phyloP scores from a whole-genome alignment of 176 grass and related monocot genomes.

The Stipa capillata region DNA sequence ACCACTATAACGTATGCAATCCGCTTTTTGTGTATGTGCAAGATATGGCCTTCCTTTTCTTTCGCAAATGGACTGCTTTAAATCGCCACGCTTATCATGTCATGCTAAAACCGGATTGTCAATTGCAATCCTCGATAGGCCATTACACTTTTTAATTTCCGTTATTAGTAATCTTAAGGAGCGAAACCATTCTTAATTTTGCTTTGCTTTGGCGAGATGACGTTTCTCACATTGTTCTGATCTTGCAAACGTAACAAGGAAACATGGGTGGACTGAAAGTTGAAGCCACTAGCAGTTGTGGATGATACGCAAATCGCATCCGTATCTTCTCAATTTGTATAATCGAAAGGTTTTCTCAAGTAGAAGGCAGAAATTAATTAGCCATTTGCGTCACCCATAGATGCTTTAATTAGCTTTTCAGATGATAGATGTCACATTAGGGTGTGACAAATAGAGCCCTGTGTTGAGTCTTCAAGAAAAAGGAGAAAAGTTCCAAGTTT shows the following conservation, averaged over 20 bases:
- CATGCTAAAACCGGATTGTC: slow-evolving; percentile 20
- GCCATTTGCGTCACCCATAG: no score
- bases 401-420: background rate
- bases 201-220: slow-evolving; percentile 27
- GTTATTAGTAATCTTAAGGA: slow-evolving; percentile 4
- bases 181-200: slow-evolving; percentile 5
- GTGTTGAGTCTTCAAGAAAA: no score
- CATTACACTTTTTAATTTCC: slow-evolving; percentile 14
- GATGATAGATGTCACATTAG: background rate
- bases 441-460: background rate
- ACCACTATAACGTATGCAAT: background rate
- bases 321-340: slow-evolving; percentile 30
- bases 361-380: slow-evolving; percentile 2
- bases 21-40: background rate
- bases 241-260: slow-evolving; percentile 18
- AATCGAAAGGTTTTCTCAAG: slow-evolving; percentile 22
- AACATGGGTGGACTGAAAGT: slow-evolving; percentile 22
- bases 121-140: background rate
- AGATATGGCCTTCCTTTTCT: slow-evolving; percentile 13
- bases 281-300: slow-evolving; percentile 34
- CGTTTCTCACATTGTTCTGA: slow-evolving; percentile 19
- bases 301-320: slow-evolving; percentile 14
- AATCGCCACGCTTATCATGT: slow-evolving; percentile 11
- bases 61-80: slow-evolving; percentile 11
- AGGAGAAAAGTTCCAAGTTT: background rate